Percentiles rank a stretch among this genome's conserved stretches.
Conservation (phyloP, 2,329 filamentous ascomycete species). For the Fusarium albidum region DNA sequence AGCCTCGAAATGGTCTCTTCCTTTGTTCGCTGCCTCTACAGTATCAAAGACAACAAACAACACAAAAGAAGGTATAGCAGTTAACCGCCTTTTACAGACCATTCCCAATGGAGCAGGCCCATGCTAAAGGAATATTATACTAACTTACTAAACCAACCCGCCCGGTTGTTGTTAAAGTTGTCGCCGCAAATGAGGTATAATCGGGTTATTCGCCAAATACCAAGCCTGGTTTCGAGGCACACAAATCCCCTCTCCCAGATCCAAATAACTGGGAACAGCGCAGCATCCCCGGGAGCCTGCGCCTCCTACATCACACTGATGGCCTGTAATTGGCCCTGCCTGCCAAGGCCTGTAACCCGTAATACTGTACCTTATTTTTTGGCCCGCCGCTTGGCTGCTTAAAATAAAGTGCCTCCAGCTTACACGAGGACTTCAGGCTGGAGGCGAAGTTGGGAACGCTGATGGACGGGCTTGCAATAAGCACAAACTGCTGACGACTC, state of each 20-base stretch:
- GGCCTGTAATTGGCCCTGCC: slow-evolving; percentile 16
- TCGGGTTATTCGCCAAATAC: no score
- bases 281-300: slow-evolving; percentile 6
- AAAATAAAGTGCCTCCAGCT: slow-evolving; percentile 19
- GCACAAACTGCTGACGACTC: no score
- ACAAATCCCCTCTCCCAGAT: no score
- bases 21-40: background rate
- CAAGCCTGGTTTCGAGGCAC: no score
- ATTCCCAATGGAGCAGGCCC: no score
- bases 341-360: slow-evolving; percentile 10
- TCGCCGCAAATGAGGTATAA: no score
- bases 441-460: background rate
- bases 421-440: background rate
- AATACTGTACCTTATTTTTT: slow-evolving; percentile 24
- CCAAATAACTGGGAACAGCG: slow-evolving; percentile 9
- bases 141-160: no score
- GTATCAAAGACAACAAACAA: no score
- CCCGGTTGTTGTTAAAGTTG: no score
- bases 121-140: no score
- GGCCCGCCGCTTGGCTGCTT: background rate
- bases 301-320: slow-evolving; percentile 5
- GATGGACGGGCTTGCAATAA: background rate
- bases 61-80: no score
- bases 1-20: background rate
- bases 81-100: no score